Evolutionary conservation across 208 protist species (phyloP).

Genomic region (Leishmania tropica): DNA sequence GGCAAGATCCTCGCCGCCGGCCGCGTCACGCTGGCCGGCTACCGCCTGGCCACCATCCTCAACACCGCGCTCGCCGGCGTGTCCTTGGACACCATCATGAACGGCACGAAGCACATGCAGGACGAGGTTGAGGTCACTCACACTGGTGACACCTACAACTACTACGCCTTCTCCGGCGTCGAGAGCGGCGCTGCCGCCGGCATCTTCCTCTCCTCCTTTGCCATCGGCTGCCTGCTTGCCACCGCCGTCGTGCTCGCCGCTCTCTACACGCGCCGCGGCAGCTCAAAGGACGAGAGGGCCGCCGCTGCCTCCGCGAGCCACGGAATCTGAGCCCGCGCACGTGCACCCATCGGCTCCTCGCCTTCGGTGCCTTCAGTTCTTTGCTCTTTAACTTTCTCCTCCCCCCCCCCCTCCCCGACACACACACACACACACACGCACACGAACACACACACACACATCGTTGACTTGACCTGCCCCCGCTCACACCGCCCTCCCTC

Average conservation of each 20-base stretch:
- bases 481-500: too few relatives aligned
- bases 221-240: conserved; percentile 17
- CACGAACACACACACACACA: too few relatives aligned
- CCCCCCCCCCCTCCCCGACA: not conserved
- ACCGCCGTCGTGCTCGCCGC: conserved; percentile 8
- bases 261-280: not conserved
- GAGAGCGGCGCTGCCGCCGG: conserved; percentile 15
- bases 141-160: conserved; percentile 29
- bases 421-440: too few relatives aligned
- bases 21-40: conserved; percentile 37
- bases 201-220: conserved; percentile 23
- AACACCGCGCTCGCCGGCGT: conserved; percentile 28
- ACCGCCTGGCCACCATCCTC: conserved; percentile 35
- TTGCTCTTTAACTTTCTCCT: not conserved
- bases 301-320: not conserved
- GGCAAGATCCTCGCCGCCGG: conserved; percentile 9
- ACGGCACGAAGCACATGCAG: conserved; percentile 17
- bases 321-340: not conserved
- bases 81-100: conserved; percentile 21
- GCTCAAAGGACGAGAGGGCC: not conserved
- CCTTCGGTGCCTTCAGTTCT: not conserved
- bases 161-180: conserved; percentile 26
- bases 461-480: too few relatives aligned
- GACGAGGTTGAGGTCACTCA: conserved; percentile 12
- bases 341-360: not conserved